phyloP scores from a whole-genome alignment of 768 basidiomycete species.

The Suillus alpinus region DNA sequence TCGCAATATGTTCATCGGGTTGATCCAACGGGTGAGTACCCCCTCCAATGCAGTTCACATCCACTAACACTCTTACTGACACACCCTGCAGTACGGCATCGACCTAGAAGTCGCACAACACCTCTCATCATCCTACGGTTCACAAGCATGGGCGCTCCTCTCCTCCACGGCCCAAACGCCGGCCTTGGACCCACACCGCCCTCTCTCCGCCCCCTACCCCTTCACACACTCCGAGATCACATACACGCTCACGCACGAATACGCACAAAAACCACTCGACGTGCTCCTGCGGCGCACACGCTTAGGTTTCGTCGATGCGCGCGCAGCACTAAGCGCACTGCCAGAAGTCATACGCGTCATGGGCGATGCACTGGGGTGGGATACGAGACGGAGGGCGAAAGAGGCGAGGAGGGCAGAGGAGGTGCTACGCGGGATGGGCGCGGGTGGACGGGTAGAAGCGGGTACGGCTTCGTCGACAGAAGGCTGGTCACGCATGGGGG shows the following conservation, averaged over 20 bases:
- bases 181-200: conserved; percentile 82
- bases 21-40: conserved; percentile 78
- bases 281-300: conserved; percentile 91
- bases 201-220: conserved; percentile 67
- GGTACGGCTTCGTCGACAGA: conserved; percentile 14
- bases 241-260: conserved; percentile 87
- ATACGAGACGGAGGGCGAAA: conserved; percentile 46
- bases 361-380: conserved; percentile 83
- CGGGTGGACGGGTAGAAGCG: conserved; percentile 13
- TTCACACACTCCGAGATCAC: conserved; percentile 73
- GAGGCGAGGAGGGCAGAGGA: conserved; percentile 59
- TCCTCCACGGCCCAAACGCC: conserved; percentile 71
- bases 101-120: conserved; percentile 92
- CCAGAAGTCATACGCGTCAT: conserved; percentile 91
- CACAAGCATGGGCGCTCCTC: conserved; percentile 94
- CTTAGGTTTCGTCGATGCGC: conserved; percentile 91
- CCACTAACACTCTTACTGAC: background rate
- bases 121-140: conserved; percentile 91
- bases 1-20: conserved; percentile 93
- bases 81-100: conserved; percentile 65
- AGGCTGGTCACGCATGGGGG: conserved; percentile 11
- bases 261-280: conserved; percentile 89
- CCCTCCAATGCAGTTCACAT: background rate
- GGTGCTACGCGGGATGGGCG: conserved; percentile 85
- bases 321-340: conserved; percentile 79